Conservation (phyloP, 805 yeast genomes). For the Torulaspora gathmanii region DNA sequence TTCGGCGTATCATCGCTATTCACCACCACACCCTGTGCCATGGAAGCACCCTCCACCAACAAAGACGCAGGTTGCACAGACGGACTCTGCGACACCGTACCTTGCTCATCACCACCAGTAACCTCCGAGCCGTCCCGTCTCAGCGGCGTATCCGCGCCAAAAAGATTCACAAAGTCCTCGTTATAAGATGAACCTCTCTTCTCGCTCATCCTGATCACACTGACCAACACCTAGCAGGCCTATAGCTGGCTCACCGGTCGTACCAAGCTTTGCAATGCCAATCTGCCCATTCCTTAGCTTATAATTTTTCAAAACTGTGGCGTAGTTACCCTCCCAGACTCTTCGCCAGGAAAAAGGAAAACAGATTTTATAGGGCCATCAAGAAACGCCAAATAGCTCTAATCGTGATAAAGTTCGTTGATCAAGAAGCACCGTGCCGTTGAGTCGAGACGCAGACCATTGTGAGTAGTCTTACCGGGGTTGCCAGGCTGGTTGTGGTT, state of each 20-base stretch:
- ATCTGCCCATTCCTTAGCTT: neutral
- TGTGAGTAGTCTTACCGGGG: too few species aligned
- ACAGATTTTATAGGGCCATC: too few species aligned
- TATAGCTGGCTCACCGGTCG: neutral
- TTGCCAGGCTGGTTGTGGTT: too few species aligned
- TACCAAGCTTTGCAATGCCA: neutral
- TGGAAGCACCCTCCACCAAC: constrained; percentile 6
- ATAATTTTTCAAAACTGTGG: constrained; percentile 8
- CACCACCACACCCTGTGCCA: constrained; percentile 2
- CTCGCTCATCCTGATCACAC: constrained; percentile 14
- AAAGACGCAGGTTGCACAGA: constrained; percentile 12
- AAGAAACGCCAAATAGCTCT: too few species aligned
- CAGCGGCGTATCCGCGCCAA: constrained; percentile 14
- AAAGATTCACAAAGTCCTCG: constrained; percentile 21
- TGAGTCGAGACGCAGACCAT: too few species aligned
- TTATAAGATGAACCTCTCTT: constrained; percentile 12
- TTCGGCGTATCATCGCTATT: constrained; percentile 34
- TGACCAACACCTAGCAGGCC: neutral
- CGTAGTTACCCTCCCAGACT: too few species aligned
- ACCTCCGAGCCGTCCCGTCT: neutral
- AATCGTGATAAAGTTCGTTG: too few species aligned
- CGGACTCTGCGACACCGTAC: constrained; percentile 1
- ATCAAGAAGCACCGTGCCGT: too few species aligned
- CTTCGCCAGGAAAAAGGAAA: too few species aligned
- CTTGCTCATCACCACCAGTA: constrained; percentile 7